These are phyloP conservation scores for Colletotrichum horii DNA, from an alignment of 2,329 filamentous ascomycete genomes.

Conservation along the genomic window DNA sequence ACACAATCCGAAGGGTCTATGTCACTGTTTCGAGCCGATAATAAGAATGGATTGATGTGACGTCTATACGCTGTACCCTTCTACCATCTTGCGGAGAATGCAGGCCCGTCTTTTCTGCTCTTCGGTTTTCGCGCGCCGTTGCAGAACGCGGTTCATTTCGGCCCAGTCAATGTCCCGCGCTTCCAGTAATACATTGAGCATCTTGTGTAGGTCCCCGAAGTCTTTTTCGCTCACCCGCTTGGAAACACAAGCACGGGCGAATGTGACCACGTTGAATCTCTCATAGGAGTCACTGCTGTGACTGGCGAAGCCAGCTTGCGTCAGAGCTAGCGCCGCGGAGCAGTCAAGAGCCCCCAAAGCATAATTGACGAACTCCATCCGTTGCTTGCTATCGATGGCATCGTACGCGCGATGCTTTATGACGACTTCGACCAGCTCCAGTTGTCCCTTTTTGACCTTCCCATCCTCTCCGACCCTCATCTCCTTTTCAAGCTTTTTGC, in stretches of 20 bases:
- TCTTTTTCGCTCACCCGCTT: background rate
- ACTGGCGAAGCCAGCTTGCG: background rate
- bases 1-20: background rate
- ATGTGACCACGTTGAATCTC: background rate
- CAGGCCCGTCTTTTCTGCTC: background rate
- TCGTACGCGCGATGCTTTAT: background rate
- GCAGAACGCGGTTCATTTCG: background rate
- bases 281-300: background rate
- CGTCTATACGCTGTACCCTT: background rate
- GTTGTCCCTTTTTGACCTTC: too few species aligned
- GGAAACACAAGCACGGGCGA: background rate
- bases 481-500: too few species aligned
- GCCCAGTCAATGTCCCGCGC: background rate
- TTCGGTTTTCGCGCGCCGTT: background rate
- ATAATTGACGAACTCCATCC: background rate
- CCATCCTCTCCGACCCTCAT: too few species aligned
- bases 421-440: too few species aligned
- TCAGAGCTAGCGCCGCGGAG: background rate
- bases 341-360: background rate
- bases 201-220: background rate
- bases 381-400: background rate
- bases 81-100: background rate
- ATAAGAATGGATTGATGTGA: background rate
- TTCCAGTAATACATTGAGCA: background rate
- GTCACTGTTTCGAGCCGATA: background rate